A percentile compares a stretch with the other conserved stretches of the same genome.
phyloP scores from a whole-genome alignment of 108 stramenopile genomes.

The Pseudonitzschia multiseries region DNA sequence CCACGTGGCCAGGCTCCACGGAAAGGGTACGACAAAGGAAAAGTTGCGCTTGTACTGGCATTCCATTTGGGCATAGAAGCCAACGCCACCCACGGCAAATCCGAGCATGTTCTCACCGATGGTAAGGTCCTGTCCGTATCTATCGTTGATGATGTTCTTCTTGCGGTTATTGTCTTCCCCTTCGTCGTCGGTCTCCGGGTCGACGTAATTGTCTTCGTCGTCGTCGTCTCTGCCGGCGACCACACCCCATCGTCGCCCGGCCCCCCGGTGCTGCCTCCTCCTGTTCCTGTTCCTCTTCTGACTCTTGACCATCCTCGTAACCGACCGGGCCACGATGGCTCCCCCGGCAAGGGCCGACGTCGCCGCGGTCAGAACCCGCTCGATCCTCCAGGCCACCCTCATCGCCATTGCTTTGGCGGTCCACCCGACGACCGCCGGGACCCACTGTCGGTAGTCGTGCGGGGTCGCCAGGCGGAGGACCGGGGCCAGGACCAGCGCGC shows the following conservation, averaged over 20 bases:
- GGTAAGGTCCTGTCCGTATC: constrained; percentile 4
- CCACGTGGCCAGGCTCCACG: constrained; percentile 72
- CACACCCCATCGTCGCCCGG: too few species aligned
- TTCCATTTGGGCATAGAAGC: constrained; percentile 81
- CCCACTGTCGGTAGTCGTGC: constrained; percentile 50
- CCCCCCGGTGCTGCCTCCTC: background rate
- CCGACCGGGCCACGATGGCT: constrained; percentile 67
- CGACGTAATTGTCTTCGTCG: background rate
- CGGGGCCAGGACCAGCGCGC: constrained; percentile 29
- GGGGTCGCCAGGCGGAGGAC: constrained; percentile 8
- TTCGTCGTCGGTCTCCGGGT: background rate
- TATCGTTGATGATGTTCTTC: constrained; percentile 10
- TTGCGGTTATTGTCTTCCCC: background rate
- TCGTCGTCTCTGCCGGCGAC: background rate
- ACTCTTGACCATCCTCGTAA: constrained; percentile 45
- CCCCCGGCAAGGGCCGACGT: constrained; percentile 84
- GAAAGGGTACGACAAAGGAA: constrained; percentile 73
- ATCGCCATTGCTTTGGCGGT: constrained; percentile 63
- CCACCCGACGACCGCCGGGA: constrained; percentile 64
- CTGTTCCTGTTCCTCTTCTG: constrained; percentile 8
- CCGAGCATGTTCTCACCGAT: constrained; percentile 70
- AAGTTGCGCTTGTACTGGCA: constrained; percentile 40
- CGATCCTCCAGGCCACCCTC: constrained; percentile 83
- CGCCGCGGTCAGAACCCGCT: constrained; percentile 81
- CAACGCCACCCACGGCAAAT: constrained; percentile 67